Conservation (phyloP, 73 alveolate genomes). For the Strombidium stylifer region DNA sequence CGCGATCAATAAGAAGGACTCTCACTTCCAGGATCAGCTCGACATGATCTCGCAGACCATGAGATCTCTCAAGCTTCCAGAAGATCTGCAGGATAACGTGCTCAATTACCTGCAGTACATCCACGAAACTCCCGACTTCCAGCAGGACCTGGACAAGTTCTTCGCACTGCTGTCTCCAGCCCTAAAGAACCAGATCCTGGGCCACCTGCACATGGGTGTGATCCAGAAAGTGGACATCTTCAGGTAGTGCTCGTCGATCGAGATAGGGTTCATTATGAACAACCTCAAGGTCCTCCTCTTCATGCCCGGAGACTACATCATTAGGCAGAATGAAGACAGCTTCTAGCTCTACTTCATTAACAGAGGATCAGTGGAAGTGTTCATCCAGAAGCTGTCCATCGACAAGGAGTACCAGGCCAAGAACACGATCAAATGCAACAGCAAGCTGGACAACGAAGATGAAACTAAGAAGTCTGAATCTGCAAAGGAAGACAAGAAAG, state of each 20-base stretch:
- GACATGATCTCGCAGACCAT: constrained; percentile 31
- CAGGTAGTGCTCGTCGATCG: constrained; percentile 9
- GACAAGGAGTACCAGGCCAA: not conserved
- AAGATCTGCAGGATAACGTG: constrained; percentile 29
- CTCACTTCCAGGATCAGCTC: constrained; percentile 40
- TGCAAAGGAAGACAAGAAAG: not conserved
- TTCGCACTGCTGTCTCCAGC: constrained; percentile 47
- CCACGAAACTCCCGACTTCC: constrained; percentile 41
- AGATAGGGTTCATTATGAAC: constrained; percentile 25
- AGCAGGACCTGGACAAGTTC: constrained; percentile 48
- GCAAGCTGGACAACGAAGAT: not conserved
- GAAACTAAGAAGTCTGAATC: not conserved
- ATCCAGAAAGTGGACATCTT: constrained; percentile 20
- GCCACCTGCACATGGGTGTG: constrained; percentile 24
- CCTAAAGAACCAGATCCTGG: constrained; percentile 15
- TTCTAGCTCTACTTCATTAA: constrained; percentile 47
- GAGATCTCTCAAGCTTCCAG: constrained; percentile 43
- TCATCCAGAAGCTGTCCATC: constrained; percentile 10
- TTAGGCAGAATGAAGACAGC: constrained; percentile 46
- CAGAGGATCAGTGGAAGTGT: constrained; percentile 47
- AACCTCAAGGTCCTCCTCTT: constrained; percentile 28
- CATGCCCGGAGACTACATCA: constrained; percentile 46
- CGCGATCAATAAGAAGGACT: constrained; percentile 42
- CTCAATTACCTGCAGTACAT: constrained; percentile 20
- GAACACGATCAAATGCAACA: not conserved